Percentiles rank a stretch among this genome's conserved stretches.
Conservation (phyloP, 1,139 yeast species). For the Taiozyma sp. region DNA sequence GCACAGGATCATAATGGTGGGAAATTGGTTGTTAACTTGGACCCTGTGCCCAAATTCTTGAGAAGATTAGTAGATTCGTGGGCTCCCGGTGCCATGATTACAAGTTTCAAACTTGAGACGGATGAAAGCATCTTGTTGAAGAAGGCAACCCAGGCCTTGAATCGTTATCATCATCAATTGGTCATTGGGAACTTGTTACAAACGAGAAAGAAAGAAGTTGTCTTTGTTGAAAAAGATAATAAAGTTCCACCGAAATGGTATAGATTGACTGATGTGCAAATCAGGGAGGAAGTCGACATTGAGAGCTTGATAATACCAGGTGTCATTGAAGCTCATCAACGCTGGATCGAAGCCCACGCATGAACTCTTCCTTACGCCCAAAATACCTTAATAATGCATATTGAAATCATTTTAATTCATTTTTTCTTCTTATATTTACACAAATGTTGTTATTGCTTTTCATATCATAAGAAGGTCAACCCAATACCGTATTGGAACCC, state of each 20-base stretch:
- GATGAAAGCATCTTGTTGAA: constrained; percentile 64
- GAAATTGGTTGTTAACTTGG: constrained; percentile 76
- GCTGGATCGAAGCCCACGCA: constrained; percentile 42
- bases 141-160: constrained; percentile 76
- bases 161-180: constrained; percentile 83
- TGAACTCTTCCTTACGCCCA: background rate
- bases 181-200: constrained; percentile 94
- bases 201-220: constrained; percentile 83
- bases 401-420: too few species aligned
- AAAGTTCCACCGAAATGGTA: constrained; percentile 43
- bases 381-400: background rate
- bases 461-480: constrained; percentile 59
- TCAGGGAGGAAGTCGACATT: constrained; percentile 44
- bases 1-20: constrained; percentile 65
- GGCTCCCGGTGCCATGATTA: constrained; percentile 95
- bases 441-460: too few species aligned
- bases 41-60: constrained; percentile 94
- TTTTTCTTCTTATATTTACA: background rate
- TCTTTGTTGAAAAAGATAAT: constrained; percentile 62
- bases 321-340: constrained; percentile 56
- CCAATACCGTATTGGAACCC: constrained; percentile 96
- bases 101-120: constrained; percentile 92
- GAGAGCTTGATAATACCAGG: constrained; percentile 77
- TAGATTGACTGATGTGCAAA: constrained; percentile 40
- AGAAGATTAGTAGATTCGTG: constrained; percentile 85